Conservation (phyloP, 2,329 filamentous ascomycete species). For the Fusarium phyllophilum region DNA sequence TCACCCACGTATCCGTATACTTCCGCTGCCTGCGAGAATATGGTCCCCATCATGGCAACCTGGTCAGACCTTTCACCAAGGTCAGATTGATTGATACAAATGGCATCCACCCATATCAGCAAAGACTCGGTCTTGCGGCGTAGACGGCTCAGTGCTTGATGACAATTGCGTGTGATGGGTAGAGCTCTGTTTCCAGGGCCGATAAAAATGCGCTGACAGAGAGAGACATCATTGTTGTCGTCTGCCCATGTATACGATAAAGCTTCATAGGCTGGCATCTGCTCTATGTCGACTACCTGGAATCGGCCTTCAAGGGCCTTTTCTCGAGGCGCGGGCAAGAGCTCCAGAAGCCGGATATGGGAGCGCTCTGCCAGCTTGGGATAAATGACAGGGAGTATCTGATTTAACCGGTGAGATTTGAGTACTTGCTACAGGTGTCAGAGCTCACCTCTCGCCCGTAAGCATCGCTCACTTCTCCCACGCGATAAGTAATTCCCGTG, state of each 20-base stretch:
- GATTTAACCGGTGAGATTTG: background rate
- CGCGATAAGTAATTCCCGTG: conserved; percentile 1
- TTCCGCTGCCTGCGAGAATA: conserved; percentile 14
- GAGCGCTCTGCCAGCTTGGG: background rate
- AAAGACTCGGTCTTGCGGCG: background rate
- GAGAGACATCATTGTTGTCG: background rate
- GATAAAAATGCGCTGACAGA: conserved; percentile 27
- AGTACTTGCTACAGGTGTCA: background rate
- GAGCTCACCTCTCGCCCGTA: conserved; percentile 17
- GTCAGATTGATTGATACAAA: conserved; percentile 25
- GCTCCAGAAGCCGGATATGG: conserved; percentile 17
- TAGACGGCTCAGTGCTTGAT: conserved; percentile 11
- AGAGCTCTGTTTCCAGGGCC: conserved; percentile 13
- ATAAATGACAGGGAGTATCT: conserved; percentile 19
- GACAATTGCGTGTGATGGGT: conserved; percentile 21
- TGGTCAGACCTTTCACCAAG: conserved; percentile 22
- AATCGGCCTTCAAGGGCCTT: conserved; percentile 18
- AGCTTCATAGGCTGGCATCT: conserved; percentile 10
- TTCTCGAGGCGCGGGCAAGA: background rate
- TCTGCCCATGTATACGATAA: conserved; percentile 31
- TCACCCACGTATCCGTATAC: conserved; percentile 26
- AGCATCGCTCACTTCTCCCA: conserved; percentile 7
- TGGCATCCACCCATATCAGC: conserved; percentile 22
- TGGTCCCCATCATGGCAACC: conserved; percentile 15
- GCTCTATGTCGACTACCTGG: background rate